Evolutionary conservation across 1,284 basidiomycete genomes (phyloP), one percentile per base, ranked within the genome.

Genomic region (Chiua sp.): DNA sequence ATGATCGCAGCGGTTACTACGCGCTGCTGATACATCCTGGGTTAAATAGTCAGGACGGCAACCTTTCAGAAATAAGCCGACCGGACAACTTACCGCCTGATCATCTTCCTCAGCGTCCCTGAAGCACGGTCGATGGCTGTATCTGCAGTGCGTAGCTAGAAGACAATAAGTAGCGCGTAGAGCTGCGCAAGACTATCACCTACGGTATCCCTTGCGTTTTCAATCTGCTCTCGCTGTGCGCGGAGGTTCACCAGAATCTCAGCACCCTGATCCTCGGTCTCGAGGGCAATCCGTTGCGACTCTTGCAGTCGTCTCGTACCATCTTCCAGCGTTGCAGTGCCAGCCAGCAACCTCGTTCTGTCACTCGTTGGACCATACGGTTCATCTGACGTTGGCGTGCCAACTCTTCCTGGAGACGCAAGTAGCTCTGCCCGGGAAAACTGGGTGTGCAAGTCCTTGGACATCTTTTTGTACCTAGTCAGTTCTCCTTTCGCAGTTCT

Each of bases 231-330:
- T 63, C 98, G 79, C 79, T 99, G 98, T 3, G 84, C 80, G 54
- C 95, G 79, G 63, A 99, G 80, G 71, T 93, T 95, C 68, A 90
- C 77, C 63, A 99, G 74, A 69, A 99, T 98, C 67, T 95, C 95
- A 16, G 95, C 89, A 13, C 98, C 98, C 42, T 98, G 89, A 69
- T 94, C 90, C 78, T 99, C 98, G 12, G 98, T 98, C 81, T 99
- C 96, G 30, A 99, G 79, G 10, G 97, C 97, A 50, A 99, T 87
- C 26, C 95, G 84, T 64, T 98, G 94, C 22, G 92, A 94, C 63
- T 98, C 95, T 66, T 95, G 88, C 55, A 99, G 77, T 50, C 98
- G 82, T 63, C 88, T 83, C 1, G 90, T 84, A 10, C 93, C 92
- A 69, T 94, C 90, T 68, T 92, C 89, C 32, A 96, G 79, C 47